Percentiles rank a stretch among this genome's conserved stretches.
Evolutionary conservation across 2,329 filamentous ascomycete species (phyloP).

Genomic region (Cordyceps cicadae): DNA sequence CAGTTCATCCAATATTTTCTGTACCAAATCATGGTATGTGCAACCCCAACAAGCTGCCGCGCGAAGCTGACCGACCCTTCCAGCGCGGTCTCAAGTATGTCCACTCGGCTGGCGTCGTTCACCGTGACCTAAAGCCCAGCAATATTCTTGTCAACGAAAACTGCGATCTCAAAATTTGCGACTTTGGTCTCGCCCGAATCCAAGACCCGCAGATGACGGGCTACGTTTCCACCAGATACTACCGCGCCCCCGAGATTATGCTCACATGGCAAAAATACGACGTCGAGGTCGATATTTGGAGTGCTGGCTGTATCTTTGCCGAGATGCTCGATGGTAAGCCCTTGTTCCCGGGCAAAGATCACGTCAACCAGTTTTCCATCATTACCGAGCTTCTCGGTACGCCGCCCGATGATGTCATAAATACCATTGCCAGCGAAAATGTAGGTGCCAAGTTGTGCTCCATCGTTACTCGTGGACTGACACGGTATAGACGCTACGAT

Average conservation of each 20-base stretch:
- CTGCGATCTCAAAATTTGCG: slow-evolving; percentile 98
- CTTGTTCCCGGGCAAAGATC: slow-evolving; percentile 95
- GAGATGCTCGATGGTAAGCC: slow-evolving; percentile 99
- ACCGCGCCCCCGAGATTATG: slow-evolving; percentile 98
- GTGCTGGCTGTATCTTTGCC: slow-evolving; percentile 95
- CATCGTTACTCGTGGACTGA: slow-evolving; percentile 15
- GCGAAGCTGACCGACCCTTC: neutral
- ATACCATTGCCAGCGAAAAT: slow-evolving; percentile 97
- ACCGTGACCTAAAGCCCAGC: slow-evolving; percentile 95
- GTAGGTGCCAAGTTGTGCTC: slow-evolving; percentile 40
- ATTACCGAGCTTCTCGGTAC: slow-evolving; percentile 96
- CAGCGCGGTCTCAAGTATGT: slow-evolving; percentile 98
- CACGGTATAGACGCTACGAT: slow-evolving; percentile 68
- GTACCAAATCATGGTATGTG: slow-evolving; percentile 89
- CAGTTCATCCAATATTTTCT: slow-evolving; percentile 99
- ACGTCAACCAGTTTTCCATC: slow-evolving; percentile 99
- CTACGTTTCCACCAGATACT: slow-evolving; percentile 97
- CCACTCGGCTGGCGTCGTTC: slow-evolving; percentile 94
- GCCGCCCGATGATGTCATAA: slow-evolving; percentile 95
- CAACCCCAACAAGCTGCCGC: neutral
- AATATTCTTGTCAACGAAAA: slow-evolving; percentile 99
- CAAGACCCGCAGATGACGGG: slow-evolving; percentile 99
- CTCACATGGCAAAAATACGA: slow-evolving; percentile 99
- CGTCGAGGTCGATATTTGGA: slow-evolving; percentile 98
- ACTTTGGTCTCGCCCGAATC: slow-evolving; percentile 93